Percentiles rank a stretch among this genome's conserved stretches.
phyloP scores from a whole-genome alignment of 169 alveolate genomes.

The Eimeria maxima region DNA sequence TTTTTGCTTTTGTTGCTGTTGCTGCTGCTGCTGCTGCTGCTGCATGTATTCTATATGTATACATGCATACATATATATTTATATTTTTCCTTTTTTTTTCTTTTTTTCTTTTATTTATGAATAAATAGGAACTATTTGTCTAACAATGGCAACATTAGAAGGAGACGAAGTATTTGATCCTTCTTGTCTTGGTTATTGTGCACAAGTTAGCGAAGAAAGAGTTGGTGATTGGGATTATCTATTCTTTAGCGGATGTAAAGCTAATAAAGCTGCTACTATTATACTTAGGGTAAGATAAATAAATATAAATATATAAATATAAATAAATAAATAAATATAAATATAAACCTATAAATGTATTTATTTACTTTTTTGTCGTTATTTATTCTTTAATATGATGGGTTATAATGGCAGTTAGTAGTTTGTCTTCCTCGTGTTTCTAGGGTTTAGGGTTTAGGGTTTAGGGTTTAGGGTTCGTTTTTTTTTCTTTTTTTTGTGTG shows the following conservation, averaged over 20 bases:
- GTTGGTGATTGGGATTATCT: constrained; percentile 99
- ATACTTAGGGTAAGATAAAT: constrained; percentile 70
- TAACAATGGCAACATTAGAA: constrained; percentile 97
- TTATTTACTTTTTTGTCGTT: neutral
- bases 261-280: constrained; percentile 86
- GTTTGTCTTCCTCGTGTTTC: neutral
- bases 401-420: no score
- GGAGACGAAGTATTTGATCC: constrained; percentile 98
- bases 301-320: neutral
- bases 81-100: no score
- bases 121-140: constrained; percentile 19
- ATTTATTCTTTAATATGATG: neutral
- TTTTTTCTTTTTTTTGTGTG: neutral
- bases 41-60: no score
- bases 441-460: neutral
- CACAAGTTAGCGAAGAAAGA: constrained; percentile 96
- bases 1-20: no score
- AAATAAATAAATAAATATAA: neutral
- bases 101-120: no score
- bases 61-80: no score
- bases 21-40: no score
- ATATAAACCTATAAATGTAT: neutral
- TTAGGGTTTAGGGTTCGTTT: neutral
- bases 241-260: constrained; percentile 97
- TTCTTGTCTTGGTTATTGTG: constrained; percentile 95